Evolutionary conservation across 495 filamentous ascomycete genomes (phyloP), one percentile per base, ranked within the genome.

Genomic region (Chaetomidium leptoderma): DNA sequence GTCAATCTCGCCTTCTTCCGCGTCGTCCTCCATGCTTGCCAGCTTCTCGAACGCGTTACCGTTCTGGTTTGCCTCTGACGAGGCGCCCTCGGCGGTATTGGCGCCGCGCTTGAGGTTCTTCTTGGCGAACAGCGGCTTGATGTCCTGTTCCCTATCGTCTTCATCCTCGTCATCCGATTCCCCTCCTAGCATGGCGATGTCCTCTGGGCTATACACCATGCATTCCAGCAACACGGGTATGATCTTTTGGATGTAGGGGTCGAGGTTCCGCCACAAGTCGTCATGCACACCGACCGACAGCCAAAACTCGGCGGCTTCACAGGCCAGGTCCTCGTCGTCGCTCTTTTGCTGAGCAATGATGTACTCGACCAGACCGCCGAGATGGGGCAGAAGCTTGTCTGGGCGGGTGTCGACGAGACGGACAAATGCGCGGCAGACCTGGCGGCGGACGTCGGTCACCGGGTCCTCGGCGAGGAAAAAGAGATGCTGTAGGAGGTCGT

Each of bases 271-370:
- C 70, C 88, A 88, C 47, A 99, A 71, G 47, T 83, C 80, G 35
- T 86, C 78, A 67, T 96, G 90, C 70, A 96, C 95, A 27, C 92
- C 92, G 30, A 96, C 85, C 48, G 88, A 88, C 47, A 99, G 83
- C 91, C 92, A 99, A 67, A 99, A 99, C 71, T 97, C 93, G 8
- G 95, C 92, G 16, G 93, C 93, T 70, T 97, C 93, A 35, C 93
- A 84, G 40, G 92, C 90, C 47, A 97, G 80, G 48, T 97, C 93
- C 48, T 90, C 88, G 62, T 96, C 92, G 30, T 93, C 88, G 57
- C 85, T 90, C 63, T 85, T 81, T 70, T 98, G 93, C 69, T 97
- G 92, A 26, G 84, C 74, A 58, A 96, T 79, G 72, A 96, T 96
- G 70, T 96, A 99, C 67, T 91, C 87, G 29, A 97, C 92, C 53